A percentile compares a stretch with the other conserved stretches of the same genome.
Conservation (phyloP, 306 rosid genomes). For the Dicorynia guianensis region DNA sequence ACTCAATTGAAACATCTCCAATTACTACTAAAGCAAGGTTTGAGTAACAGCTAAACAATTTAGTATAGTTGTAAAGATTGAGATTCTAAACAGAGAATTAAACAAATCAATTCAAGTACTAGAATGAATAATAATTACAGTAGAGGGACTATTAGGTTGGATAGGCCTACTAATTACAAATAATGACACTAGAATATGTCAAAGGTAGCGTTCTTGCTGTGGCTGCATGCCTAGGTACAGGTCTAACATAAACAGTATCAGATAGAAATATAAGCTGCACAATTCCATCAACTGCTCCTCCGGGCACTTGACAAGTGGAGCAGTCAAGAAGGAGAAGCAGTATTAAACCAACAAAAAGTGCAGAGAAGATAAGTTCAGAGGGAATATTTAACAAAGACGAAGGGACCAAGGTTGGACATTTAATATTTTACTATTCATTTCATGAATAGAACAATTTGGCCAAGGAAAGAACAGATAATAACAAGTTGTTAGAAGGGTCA, state of each 20-base stretch:
- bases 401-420: background rate
- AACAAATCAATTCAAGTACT: background rate
- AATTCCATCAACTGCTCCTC: too few relatives aligned
- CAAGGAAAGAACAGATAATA: background rate
- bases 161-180: background rate
- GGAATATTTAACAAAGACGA: too few relatives aligned
- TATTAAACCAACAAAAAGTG: background rate
- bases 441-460: background rate
- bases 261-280: too few relatives aligned
- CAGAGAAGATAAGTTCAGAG: too few relatives aligned
- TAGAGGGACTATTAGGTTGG: background rate
- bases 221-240: constrained; percentile 12
- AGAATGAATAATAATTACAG: background rate
- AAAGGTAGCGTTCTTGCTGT: constrained; percentile 6
- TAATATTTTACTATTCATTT: background rate
- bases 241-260: background rate
- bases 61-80: too few relatives aligned
- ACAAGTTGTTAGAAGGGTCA: background rate
- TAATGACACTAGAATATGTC: background rate
- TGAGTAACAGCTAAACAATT: background rate
- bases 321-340: background rate
- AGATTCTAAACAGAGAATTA: too few relatives aligned
- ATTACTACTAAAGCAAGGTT: background rate
- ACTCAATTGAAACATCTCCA: background rate
- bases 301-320: background rate